Evolutionary conservation across 2,329 filamentous ascomycete species (phyloP).

Genomic region (Annulohypoxylon truncatum): DNA sequence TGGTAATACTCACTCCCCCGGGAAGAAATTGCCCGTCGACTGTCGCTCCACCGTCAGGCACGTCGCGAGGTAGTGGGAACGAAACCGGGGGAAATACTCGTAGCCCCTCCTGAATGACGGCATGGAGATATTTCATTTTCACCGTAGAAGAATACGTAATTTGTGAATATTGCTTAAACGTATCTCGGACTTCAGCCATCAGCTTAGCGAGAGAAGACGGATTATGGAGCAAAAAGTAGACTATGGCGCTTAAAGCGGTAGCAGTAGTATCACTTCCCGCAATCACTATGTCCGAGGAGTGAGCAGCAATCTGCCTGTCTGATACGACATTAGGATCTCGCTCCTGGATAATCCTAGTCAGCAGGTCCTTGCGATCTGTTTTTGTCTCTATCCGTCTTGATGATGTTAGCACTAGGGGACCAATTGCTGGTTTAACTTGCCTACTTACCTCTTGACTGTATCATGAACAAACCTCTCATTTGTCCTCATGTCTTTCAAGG

Average conservation of each 20-base stretch:
- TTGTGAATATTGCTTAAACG: constrained; percentile 27
- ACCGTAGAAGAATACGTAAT: constrained; percentile 27
- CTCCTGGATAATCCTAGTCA: constrained; percentile 42
- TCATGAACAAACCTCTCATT: constrained; percentile 40
- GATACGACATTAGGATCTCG: constrained; percentile 33
- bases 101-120: constrained; percentile 26
- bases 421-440: not conserved
- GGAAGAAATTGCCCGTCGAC: constrained; percentile 33
- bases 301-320: constrained; percentile 45
- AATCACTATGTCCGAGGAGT: constrained; percentile 45
- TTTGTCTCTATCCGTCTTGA: constrained; percentile 34
- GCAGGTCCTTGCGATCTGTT: constrained; percentile 40
- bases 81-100: constrained; percentile 22
- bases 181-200: constrained; percentile 29
- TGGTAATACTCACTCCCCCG: constrained; percentile 23
- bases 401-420: not conserved
- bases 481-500: constrained; percentile 22
- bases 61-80: constrained; percentile 14
- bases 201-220: constrained; percentile 21
- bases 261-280: constrained; percentile 43
- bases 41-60: constrained; percentile 20
- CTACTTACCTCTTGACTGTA: constrained; percentile 31
- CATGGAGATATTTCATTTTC: constrained; percentile 16
- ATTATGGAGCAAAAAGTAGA: constrained; percentile 36
- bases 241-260: constrained; percentile 19